Conservation (phyloP, 2,329 filamentous ascomycete genomes). For the Colletotrichum gloeosporioides region DNA sequence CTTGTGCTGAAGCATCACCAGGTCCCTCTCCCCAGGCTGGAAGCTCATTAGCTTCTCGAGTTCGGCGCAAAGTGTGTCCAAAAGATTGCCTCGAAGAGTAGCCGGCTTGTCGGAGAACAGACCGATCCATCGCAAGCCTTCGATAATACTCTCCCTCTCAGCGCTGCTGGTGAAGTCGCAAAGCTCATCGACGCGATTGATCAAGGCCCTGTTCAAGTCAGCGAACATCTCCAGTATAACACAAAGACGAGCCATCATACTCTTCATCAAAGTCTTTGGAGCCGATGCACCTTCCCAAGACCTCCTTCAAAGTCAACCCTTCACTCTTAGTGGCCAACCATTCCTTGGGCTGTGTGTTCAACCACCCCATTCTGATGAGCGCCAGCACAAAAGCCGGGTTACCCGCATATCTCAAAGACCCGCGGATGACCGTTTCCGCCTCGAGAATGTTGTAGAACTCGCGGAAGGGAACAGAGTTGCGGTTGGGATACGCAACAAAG, state of each 20-base stretch:
- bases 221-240: neutral
- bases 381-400: conserved; percentile 73
- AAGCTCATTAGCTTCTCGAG: conserved; percentile 78
- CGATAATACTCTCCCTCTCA: conserved; percentile 67
- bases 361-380: conserved; percentile 73
- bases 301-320: conserved; percentile 78
- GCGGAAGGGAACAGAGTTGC: conserved; percentile 70
- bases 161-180: conserved; percentile 63
- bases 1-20: conserved; percentile 65
- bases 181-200: conserved; percentile 66
- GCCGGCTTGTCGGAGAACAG: conserved; percentile 59
- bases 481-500: conserved; percentile 75
- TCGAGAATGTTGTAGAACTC: conserved; percentile 75
- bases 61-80: conserved; percentile 76
- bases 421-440: conserved; percentile 70
- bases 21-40: conserved; percentile 69
- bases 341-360: conserved; percentile 31
- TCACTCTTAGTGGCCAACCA: conserved; percentile 79
- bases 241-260: neutral
- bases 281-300: conserved; percentile 68
- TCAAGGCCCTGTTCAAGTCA: conserved; percentile 37
- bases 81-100: conserved; percentile 65
- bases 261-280: conserved; percentile 78
- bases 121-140: conserved; percentile 69
- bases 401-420: conserved; percentile 71